phyloP scores from a whole-genome alignment of 352 stramenopile genomes.

The Globisporangium nodosum region DNA sequence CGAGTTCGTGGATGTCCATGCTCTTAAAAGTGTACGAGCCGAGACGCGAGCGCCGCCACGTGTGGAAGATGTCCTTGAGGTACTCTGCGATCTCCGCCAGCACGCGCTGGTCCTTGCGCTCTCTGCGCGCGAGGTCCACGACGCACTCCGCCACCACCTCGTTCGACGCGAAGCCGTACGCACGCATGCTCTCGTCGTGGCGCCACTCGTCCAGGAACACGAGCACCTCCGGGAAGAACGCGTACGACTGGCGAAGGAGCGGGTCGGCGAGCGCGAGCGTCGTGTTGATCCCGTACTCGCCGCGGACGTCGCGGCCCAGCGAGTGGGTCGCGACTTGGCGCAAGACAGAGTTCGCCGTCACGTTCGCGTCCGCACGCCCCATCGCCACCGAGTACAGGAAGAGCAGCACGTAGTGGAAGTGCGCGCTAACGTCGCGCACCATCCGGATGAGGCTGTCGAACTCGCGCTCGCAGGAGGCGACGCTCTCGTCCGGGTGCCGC shows the following conservation, averaged over 20 bases:
- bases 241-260: conserved; percentile 51
- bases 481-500: conserved; percentile 1
- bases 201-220: conserved; percentile 60
- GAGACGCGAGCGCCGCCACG: conserved; percentile 8
- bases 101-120: not conserved
- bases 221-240: conserved; percentile 66
- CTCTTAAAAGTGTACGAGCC: conserved; percentile 1
- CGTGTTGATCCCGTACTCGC: conserved; percentile 5
- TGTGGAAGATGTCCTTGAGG: conserved; percentile 12
- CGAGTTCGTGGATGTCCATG: conserved; percentile 11
- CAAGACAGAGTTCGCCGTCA: conserved; percentile 2
- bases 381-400: conserved; percentile 42
- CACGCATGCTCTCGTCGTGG: conserved; percentile 34
- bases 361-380: conserved; percentile 16
- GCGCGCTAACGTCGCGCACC: conserved; percentile 18
- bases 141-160: conserved; percentile 9
- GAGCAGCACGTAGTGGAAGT: conserved; percentile 42
- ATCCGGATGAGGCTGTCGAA: conserved; percentile 20
- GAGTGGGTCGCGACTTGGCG: conserved; percentile 4
- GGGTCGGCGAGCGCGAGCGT: not conserved
- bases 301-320: not conserved
- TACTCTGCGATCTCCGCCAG: conserved; percentile 1
- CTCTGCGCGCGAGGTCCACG: conserved; percentile 1
- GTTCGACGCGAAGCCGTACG: conserved; percentile 21
- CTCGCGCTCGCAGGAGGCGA: conserved; percentile 21